phyloP scores from a whole-genome alignment of 2,329 filamentous ascomycete species.

The Rhynchosporium graminicola region DNA sequence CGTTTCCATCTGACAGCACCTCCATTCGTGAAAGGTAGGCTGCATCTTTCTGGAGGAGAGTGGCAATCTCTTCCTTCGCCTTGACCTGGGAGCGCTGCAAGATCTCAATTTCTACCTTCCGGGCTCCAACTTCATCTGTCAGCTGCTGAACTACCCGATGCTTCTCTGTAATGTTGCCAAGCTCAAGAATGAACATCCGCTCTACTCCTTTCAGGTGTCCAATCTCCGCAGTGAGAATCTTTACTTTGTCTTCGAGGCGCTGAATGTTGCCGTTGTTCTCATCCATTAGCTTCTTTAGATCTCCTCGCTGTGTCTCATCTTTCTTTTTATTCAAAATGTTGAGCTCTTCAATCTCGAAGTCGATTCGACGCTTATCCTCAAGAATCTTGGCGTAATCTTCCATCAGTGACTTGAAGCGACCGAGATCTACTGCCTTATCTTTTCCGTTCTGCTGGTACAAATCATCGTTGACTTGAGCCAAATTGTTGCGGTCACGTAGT shows the following conservation, averaged over 20 bases:
- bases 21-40: not conserved
- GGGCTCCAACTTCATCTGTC: not conserved
- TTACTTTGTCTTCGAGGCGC: not conserved
- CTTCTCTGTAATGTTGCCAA: conserved; percentile 2
- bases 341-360: not conserved
- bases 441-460: not conserved
- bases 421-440: not conserved
- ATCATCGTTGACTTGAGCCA: not conserved
- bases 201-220: not conserved
- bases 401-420: not conserved
- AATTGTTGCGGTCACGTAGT: not conserved
- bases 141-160: not conserved
- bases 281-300: not conserved
- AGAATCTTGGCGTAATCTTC: not conserved
- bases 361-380: not conserved
- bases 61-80: not conserved
- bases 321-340: not conserved
- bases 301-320: not conserved
- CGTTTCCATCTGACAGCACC: not conserved
- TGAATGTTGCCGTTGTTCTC: conserved; percentile 4
- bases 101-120: not conserved
- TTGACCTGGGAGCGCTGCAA: not conserved
- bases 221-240: not conserved
- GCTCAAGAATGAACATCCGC: conserved; percentile 2
- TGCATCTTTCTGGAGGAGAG: not conserved